Base-by-base conservation (phyloP, 805 yeast species). In the Wickerhamia fluorescens region DNA sequence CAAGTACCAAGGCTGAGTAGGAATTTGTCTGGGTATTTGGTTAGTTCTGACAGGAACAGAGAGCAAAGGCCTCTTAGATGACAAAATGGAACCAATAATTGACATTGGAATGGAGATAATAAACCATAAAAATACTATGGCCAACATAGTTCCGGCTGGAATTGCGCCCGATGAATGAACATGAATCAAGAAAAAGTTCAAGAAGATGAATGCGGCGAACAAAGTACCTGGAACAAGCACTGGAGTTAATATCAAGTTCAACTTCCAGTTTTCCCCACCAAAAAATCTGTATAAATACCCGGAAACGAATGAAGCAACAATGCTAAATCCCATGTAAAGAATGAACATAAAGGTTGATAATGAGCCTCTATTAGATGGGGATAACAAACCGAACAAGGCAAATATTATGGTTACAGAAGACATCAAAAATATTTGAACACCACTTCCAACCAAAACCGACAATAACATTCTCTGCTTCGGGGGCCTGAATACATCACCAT, bases 1-100 rank as follows among this genome's bases (percentile, higher is more conserved):
- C 45, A 86, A 67, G 49, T 82, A 86, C 74, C 84, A 74, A 25
- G 94, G 94, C 58, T 87, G 96, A 11, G 70, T 68, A 23, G 98
- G 98, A 35, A 92, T 83, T 61, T 92, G 96, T 58, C 98, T 76
- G 37, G 96, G 94, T 42, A 92, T 89, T 61, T 89, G 96, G 56
- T 87, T 89, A 12, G 94, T 87, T 47, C 85, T 78, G 18, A 87
- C 94, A 8, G 97, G 96, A 29, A 76, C 75, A 19, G 70, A 58
- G 36, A 72, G 50, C 23, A 72, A 49, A 16, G 73, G 69, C 55
- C 68, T 51, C 50, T 75, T 86, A 44, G 80, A 70, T 2, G 92
- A 89, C 28, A 82, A 49, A 24, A 88, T 57, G 0, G 96, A 82
- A n/a, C 96, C 96, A 20, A 73, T 66, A 4, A 80, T 67, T 1